phyloP scores from a whole-genome alignment of 768 basidiomycete genomes.

The Boletellus sp. region DNA sequence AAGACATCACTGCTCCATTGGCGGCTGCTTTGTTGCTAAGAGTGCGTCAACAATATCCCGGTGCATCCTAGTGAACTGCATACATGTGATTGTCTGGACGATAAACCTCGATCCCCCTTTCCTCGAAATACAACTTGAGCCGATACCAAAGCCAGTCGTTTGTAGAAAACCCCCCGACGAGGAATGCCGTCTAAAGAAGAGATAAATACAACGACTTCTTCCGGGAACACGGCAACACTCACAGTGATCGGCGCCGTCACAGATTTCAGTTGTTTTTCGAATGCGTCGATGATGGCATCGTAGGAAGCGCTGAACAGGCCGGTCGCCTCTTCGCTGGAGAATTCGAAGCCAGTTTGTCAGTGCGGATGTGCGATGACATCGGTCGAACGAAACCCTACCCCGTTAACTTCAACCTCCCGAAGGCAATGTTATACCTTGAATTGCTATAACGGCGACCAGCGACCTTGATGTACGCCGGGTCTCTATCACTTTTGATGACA shows the following conservation, averaged over 20 bases:
- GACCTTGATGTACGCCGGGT: slow-evolving; percentile 8
- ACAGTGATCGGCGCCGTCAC: slow-evolving; percentile 1
- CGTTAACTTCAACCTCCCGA: slow-evolving; percentile 9
- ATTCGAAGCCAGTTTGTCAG: too few species aligned
- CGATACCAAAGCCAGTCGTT: slow-evolving; percentile 8
- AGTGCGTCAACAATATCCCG: too few species aligned
- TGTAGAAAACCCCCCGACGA: slow-evolving; percentile 9
- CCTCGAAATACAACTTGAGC: slow-evolving; percentile 12
- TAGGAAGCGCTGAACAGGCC: slow-evolving; percentile 7
- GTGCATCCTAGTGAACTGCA: background rate
- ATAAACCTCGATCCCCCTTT: background rate
- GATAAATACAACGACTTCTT: background rate
- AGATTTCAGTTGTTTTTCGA: slow-evolving; percentile 9
- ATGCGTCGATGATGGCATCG: slow-evolving; percentile 7
- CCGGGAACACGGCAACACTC: background rate
- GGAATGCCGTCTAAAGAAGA: slow-evolving; percentile 6
- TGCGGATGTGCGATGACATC: too few species aligned
- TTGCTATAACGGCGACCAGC: background rate
- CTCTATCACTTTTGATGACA: slow-evolving; percentile 1
- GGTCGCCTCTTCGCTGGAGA: slow-evolving; percentile 4
- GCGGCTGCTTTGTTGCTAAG: too few species aligned
- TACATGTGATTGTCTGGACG: slow-evolving; percentile 15
- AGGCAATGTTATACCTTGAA: background rate
- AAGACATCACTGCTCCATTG: too few species aligned
- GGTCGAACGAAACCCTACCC: slow-evolving; percentile 5